Base-by-base conservation (phyloP, 2,329 filamentous ascomycete species). In the Lasiodiplodia theobromae region DNA sequence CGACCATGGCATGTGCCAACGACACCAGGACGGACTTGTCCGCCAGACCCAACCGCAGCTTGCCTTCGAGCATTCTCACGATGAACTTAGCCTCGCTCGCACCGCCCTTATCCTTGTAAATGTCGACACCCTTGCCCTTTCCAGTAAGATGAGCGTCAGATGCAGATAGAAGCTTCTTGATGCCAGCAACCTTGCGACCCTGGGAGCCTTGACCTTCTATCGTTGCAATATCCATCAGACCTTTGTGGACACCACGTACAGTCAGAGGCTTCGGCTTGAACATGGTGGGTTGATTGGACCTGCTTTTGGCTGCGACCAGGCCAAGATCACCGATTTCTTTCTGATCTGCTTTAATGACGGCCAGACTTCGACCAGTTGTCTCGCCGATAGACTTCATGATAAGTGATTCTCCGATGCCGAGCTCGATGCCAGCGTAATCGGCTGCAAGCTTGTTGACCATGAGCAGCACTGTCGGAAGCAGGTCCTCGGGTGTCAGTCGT, bases 321-420 rank as follows among this genome's bases (percentile, higher is more conserved):
- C 96, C 96, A 12, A 99, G 86, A 79, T 99, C 96, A 66, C 96
- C 96, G 79, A 98, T 97, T 74, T 97, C 94, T 75, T 96, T 94
- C 77, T 99, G 96, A 74, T 98, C 94, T 60, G 92, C 89, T 82
- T 97, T 98, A 84, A 99, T 97, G 65, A 97, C 90, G 47, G 91
- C 87, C 57, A 97, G 81, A 75, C 90, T 97, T 70, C 96, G 90
- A 11, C 96, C 96, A 0, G 96, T 99, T 37, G 91, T 92, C 82
- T 98, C 95, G 12, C 95, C 95, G 75, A 99, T 97, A 5, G 96
- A 93, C 79, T 98, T 99, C 94, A 98, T 98, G 75, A 99, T 97
- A 34, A 99, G 82, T 0, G 95, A 98, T 81, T 99, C 96, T 68
- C 96, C 96, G 74, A 99, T 99, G n/a, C 96, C 96, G 37, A 99